phyloP scores from a whole-genome alignment of 371 early-diverging fungal species.

The Zychaea mexicana region DNA sequence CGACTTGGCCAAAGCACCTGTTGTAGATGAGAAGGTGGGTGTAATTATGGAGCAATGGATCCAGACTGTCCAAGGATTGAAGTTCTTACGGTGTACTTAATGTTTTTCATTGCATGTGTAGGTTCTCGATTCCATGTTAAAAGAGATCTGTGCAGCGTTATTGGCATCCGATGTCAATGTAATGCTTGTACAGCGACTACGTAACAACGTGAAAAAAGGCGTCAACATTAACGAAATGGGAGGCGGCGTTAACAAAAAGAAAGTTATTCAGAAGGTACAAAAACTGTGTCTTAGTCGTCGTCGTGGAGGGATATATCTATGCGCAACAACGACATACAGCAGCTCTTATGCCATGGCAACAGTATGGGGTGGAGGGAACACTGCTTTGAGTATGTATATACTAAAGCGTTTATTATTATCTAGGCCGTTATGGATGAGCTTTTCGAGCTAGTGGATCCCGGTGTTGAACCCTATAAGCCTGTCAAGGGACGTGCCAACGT shows the following conservation, averaged over 20 bases:
- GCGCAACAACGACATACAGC: too few relatives aligned
- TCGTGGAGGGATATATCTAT: too few relatives aligned
- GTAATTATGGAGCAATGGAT: not conserved
- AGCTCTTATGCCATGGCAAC: too few relatives aligned
- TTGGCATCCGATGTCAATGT: constrained; percentile 97
- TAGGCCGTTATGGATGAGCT: constrained; percentile 96
- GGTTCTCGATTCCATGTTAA: constrained; percentile 86
- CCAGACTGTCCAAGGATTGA: not conserved
- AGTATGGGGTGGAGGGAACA: too few relatives aligned
- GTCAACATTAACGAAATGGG: constrained; percentile 87
- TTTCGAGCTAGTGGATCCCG: constrained; percentile 93
- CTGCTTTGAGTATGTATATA: too few relatives aligned
- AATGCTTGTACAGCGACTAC: constrained; percentile 81
- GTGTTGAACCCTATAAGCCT: constrained; percentile 87
- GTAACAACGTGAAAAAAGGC: constrained; percentile 84
- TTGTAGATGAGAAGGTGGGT: constrained; percentile 87
- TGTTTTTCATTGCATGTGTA: constrained; percentile 15
- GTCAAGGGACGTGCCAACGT: constrained; percentile 86
- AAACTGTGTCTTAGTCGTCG: not conserved
- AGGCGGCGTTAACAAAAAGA: constrained; percentile 79
- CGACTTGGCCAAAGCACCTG: constrained; percentile 79
- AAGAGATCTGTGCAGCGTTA: constrained; percentile 90
- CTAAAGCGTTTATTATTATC: too few relatives aligned
- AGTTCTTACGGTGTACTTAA: not conserved
- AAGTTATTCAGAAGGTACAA: constrained; percentile 85